Conservation (phyloP, 2,329 filamentous ascomycete genomes). For the Sporothrix pseudoabietina region DNA sequence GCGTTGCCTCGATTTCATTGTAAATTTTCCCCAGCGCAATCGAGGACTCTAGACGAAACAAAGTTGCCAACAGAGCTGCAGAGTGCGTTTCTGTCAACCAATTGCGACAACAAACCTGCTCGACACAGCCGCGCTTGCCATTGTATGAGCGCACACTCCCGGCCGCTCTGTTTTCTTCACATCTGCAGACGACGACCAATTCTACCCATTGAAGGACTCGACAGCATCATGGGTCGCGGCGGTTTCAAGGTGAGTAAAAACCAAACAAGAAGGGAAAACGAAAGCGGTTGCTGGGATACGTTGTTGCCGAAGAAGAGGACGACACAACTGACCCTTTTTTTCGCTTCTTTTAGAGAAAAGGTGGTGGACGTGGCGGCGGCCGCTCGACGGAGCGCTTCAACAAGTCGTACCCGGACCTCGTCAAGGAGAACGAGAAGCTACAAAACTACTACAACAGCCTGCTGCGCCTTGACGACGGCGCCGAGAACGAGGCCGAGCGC, state of each 20-base stretch:
- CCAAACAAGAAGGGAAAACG: background rate
- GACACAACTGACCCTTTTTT: background rate
- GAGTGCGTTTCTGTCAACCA: background rate
- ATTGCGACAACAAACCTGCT: background rate
- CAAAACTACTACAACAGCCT: conserved; percentile 84
- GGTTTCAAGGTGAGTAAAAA: conserved; percentile 32
- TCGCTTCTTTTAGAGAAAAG: conserved; percentile 35
- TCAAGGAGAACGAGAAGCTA: conserved; percentile 80
- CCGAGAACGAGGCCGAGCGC: conserved; percentile 60
- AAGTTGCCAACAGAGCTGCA: conserved; percentile 4
- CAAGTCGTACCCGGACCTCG: conserved; percentile 59
- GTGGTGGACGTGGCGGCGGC: conserved; percentile 43
- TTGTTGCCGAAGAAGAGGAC: background rate
- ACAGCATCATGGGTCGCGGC: conserved; percentile 33
- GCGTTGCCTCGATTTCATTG: conserved; percentile 17
- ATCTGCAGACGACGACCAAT: background rate
- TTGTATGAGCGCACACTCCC: background rate
- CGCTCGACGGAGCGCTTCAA: conserved; percentile 46
- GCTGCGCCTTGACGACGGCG: conserved; percentile 66
- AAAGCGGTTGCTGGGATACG: no score
- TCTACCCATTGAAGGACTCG: background rate
- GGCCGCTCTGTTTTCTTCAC: background rate
- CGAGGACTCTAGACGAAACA: background rate
- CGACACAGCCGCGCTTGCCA: background rate
- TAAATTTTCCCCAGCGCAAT: conserved; percentile 20